Base-by-base conservation (phyloP, 1,284 basidiomycete species). In the Moniliophthora roreri region DNA sequence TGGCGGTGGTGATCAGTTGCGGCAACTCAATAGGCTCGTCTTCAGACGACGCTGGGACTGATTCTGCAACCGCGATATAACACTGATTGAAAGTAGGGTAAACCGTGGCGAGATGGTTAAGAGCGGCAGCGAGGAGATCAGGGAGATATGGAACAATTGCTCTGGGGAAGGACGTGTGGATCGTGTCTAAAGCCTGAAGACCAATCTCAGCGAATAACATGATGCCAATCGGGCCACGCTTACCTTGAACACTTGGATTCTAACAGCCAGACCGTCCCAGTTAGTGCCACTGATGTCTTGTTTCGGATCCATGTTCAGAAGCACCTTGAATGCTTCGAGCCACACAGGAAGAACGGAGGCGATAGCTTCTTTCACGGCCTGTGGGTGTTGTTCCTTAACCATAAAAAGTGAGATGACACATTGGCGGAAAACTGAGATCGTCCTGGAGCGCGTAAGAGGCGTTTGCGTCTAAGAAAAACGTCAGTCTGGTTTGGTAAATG, bases 381-480 rank as follows among this genome's bases (percentile, higher is more conserved):
- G 84, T 0, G 94, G 92, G 62, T 95, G 90, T 61, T 92, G 87
- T 40, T 95, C 93, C 66, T 93, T 94, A 55, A 98, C 93, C 87
- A 95, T 98, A 70, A 88, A 94, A 16, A 98, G 76, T 8, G 93
- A 89, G 51, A 86, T 84, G 11, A 98, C 79, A 64, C 94, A 93
- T 74, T 98, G 93, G 26, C 89, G 80, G 73, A 98, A 98, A 35
- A 98, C 93, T 10, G 87, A 82, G 10, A 99, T 77, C 1, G 93
- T 88, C 42, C 92, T 83, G 0, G 95, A 85, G 36, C 95, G 85
- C 0, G 93, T 96, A 3, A 87, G 71, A 0, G 89, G 77, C 1
- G 87, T 82, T 66, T 95, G 89, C 50, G 81, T 75, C 82, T 91
- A 47, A 7, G 49, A 11, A 58, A 51, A 48, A 47, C 45, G 26